Evolutionary conservation across 257 asterid genomes (phyloP), one percentile per base, ranked within the genome.

Genomic region (Jacaranda mimosifolia): DNA sequence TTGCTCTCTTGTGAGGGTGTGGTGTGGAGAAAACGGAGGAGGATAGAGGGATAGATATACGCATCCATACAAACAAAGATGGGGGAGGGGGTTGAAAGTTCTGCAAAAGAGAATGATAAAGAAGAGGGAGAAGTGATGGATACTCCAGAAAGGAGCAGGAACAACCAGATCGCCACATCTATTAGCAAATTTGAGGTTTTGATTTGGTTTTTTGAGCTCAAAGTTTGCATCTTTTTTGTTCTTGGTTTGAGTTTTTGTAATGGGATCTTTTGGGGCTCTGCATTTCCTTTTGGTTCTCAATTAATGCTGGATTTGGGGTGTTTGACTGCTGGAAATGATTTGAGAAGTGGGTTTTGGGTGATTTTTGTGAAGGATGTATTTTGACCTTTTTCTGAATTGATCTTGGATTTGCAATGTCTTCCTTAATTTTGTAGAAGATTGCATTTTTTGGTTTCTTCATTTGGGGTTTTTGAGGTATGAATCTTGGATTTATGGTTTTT

Each of bases 131-230:
- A 82, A 77, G 89, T 89, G 78, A 91, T 93, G 98, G 99, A 90
- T 63, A 95, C 99, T 56, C 99, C 99, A 1, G 92, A 90, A 66
- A 89, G 93, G 85, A 87, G 87, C 87, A 91, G 85, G 86, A 85
- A 18, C 75, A 68, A 32, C 81, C 98, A 95, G 94, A 92, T 92
- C 90, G 85, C 87, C 5, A 68, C 89, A 0, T 87, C 97, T 45
- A 21, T 84, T 11, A 70, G 83, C 84, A 92, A 86, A 78, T 91
- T 92, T 72, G 98, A 95, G 99, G 99, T 94, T 43, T 64, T 66
- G 77, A n/a, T 81, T 84, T 82, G 68, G 53, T 45, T 66, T 42
- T 40, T 63, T 9, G 43, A 51, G 35, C 78, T 0, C 32, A 55
- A 79, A 81, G 51, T 63, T 73, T 58, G 79, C 53, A 62, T 67